Evolutionary conservation across 305 asterid species (phyloP), one percentile per base, ranked within the genome.

Genomic region (Fraxinus dipetala): DNA sequence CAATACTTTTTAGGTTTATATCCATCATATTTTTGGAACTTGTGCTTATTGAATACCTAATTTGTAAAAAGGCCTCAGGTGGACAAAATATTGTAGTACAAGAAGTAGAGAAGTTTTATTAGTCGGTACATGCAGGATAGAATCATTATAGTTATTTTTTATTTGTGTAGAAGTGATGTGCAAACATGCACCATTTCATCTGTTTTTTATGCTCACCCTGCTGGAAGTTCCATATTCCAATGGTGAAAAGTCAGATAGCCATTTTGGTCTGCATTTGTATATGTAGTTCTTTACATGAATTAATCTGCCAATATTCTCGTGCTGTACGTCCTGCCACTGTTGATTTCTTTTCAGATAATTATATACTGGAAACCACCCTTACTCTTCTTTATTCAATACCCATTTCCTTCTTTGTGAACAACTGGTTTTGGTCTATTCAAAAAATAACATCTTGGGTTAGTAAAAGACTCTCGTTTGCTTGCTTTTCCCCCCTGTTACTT

Each of bases 151-250:
- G 65, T 54, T 54, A 54, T 18, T 9, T 20, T 7, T 61, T 59
- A 61, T 61, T 22, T 61, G 72, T 61, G 31, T 61, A 61, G 7
- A 18, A 8, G 32, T 61, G 72, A 61, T 22, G 70, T 61, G 70
- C 31, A 22, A 61, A 22, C 70, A 61, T 61, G 70, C 70, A 22
- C 26, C 72, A 20, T 61, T 20, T 61, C 72, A 0, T 61, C 72
- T 61, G 32, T 67, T 76, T 76, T 31, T 43, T 76, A 77, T 63
- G 31, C 76, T 81, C 84, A 45, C 77, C 30, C 31, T 30, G 20
- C 36, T 13, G 81, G 30, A 43, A 34, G 73, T 77, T 45, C 35
- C 34, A 13, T 18, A 20, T 28, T 48, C 35, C 61, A 67, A 69
- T 26, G 48, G 22, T 11, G 35, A 24, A 16, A 28, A 2, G 31